A percentile compares a stretch with the other conserved stretches of the same genome.
Evolutionary conservation across 2,329 filamentous ascomycete species (phyloP).

Genomic region (Coccinonectria pachysandricola): DNA sequence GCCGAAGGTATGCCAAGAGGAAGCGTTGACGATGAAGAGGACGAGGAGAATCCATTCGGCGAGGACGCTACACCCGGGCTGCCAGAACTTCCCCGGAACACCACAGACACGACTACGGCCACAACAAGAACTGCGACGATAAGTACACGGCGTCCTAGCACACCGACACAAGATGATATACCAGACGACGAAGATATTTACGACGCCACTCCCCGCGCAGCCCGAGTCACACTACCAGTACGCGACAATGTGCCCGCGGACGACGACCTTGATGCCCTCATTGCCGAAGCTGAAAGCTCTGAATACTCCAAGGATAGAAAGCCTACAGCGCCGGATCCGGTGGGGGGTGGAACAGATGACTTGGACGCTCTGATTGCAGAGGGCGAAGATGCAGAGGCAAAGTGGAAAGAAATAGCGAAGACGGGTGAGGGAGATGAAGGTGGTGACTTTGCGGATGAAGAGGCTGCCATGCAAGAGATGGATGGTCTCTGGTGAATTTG

Average conservation of each 20-base stretch:
- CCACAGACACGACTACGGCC: constrained; percentile 27
- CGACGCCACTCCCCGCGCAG: constrained; percentile 36
- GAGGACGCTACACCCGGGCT: constrained; percentile 17
- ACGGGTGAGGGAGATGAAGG: constrained; percentile 37
- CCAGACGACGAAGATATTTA: constrained; percentile 44
- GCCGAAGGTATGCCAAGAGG: constrained; percentile 56
- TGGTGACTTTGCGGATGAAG: constrained; percentile 49
- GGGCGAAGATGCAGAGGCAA: constrained; percentile 27
- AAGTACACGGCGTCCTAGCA: constrained; percentile 22
- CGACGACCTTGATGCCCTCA: constrained; percentile 43
- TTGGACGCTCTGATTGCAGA: neutral
- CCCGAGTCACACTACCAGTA: constrained; percentile 12
- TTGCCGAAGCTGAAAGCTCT: constrained; percentile 35
- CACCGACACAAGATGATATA: constrained; percentile 17
- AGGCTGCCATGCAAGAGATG: constrained; percentile 59
- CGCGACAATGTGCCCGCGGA: constrained; percentile 27
- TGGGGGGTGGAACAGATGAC: constrained; percentile 2
- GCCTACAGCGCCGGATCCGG: constrained; percentile 1
- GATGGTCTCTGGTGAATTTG: constrained; percentile 42
- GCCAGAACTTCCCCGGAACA: no score
- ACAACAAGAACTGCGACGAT: constrained; percentile 23
- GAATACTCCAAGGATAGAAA: constrained; percentile 6
- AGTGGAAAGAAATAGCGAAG: neutral
- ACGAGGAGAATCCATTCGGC: constrained; percentile 8
- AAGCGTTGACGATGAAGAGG: constrained; percentile 22